These are phyloP conservation scores for Aquilaria malaccensis DNA, from an alignment of 345 rosid genomes.

Conservation along the genomic window DNA sequence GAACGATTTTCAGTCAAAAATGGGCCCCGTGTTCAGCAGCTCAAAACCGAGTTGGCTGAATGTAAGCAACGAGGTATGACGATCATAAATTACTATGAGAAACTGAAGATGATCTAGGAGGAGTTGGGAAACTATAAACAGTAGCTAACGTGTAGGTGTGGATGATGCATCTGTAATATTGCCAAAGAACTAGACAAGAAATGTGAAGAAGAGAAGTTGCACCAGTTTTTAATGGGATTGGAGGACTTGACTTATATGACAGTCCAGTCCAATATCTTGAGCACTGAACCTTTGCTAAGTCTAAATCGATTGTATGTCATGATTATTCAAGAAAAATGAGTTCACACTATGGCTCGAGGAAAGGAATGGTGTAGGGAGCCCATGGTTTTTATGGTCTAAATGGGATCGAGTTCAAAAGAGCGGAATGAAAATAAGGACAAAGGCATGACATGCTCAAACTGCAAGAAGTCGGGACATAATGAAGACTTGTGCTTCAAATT, in stretches of 20 bases:
- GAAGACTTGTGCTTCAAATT: neutral
- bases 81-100: too few relatives aligned
- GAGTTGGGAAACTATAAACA: neutral
- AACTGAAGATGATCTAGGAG: too few relatives aligned
- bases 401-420: neutral
- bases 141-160: neutral
- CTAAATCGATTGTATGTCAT: neutral
- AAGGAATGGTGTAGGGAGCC: neutral
- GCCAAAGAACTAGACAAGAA: neutral
- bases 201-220: neutral
- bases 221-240: neutral
- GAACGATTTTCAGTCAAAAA: too few relatives aligned
- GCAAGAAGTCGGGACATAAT: neutral
- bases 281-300: neutral
- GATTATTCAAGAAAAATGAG: neutral
- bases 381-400: neutral
- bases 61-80: too few relatives aligned
- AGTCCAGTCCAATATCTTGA: neutral
- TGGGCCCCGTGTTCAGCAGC: too few relatives aligned
- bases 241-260: neutral
- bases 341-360: neutral
- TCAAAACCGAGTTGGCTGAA: too few relatives aligned
- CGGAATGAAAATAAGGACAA: neutral
- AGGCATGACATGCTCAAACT: neutral
- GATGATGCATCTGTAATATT: neutral